Percentiles rank a stretch among this genome's conserved stretches.
These are phyloP conservation scores for Grigorovia yakushimaensis DNA, from an alignment of 805 yeast genomes.

Conservation along the genomic window DNA sequence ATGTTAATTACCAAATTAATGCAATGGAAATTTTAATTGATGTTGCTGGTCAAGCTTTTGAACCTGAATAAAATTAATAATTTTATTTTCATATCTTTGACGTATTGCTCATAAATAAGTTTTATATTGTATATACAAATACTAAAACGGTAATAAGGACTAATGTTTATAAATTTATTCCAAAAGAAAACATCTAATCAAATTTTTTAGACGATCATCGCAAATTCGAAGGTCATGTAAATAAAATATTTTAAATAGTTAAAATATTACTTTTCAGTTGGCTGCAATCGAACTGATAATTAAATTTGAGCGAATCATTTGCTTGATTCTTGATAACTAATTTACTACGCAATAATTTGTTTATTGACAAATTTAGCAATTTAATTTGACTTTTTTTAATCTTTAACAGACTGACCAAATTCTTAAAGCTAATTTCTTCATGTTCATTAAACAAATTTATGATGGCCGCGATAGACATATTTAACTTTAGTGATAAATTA, in stretches of 20 bases:
- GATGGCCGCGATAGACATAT: conserved; percentile 13
- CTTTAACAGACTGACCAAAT: conserved; percentile 4
- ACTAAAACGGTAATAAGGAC: no score
- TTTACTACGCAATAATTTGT: conserved; percentile 1
- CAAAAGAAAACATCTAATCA: no score
- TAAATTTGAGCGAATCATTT: background rate
- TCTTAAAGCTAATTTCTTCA: conserved; percentile 1
- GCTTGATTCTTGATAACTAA: background rate
- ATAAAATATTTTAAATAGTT: background rate
- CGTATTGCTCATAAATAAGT: no score
- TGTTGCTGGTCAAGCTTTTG: conserved; percentile 76
- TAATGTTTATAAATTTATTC: no score
- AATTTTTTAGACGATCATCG: no score
- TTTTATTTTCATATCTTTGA: background rate
- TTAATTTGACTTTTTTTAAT: conserved; percentile 1
- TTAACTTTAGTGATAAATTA: background rate
- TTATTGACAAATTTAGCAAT: conserved; percentile 3
- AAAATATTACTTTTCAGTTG: background rate
- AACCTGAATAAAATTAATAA: conserved; percentile 36
- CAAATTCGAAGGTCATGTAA: background rate
- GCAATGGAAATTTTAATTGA: conserved; percentile 77
- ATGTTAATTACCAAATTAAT: conserved; percentile 62
- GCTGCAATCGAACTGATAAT: background rate
- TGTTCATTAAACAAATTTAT: conserved; percentile 11
- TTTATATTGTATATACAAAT: no score